Evolutionary conservation across 768 basidiomycete genomes (phyloP), one percentile per base, ranked within the genome.

Genomic region (Calocera viscosa): DNA sequence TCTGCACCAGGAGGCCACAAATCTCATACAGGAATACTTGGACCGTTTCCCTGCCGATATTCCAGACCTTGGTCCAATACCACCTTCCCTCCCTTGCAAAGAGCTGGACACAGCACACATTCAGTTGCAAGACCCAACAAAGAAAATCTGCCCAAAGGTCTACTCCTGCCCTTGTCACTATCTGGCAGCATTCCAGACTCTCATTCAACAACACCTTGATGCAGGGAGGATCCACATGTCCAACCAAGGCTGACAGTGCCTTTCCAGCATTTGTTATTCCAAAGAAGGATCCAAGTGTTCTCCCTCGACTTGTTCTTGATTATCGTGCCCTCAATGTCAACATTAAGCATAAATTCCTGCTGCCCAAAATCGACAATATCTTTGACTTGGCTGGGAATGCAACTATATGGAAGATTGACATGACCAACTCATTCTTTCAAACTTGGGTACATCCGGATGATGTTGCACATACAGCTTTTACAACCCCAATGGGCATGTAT

Each of bases 351-450:
- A 71, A 65, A 12, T 72, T 72, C 65, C 77, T 76, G 0, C 65
- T 79, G 14, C 35, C 35, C 35, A 38, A 38, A 14, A 38, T 38
- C 14, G 35, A 38, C 35, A 38, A 38, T 14, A 38, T 38, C 35
- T 14, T 38, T 5, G 35, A 38, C 35, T 38, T 38, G 35, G 35
- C 35, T 38, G 35, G 35, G 5, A 38, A 14, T 14, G 14, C 35
- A 38, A 38, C 5, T 5, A 5, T 5, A 5, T 38, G 35, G 35
- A 38, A 38, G 35, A 38, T 38, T 38, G 35, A 38, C 35, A 38
- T 38, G 35, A 14, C 77, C 74, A 75, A 78, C 35, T 72, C 76
- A 0, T 81, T 80, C 49, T 80, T 78, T 63, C 80, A 80, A 66
- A 79, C 75, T 0, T 64, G 72, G 0, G 68, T 78, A 0, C 72